Evolutionary conservation across 2,329 filamentous ascomycete genomes (phyloP), one percentile per base, ranked within the genome.

Genomic region (Davidsoniella virescens): DNA sequence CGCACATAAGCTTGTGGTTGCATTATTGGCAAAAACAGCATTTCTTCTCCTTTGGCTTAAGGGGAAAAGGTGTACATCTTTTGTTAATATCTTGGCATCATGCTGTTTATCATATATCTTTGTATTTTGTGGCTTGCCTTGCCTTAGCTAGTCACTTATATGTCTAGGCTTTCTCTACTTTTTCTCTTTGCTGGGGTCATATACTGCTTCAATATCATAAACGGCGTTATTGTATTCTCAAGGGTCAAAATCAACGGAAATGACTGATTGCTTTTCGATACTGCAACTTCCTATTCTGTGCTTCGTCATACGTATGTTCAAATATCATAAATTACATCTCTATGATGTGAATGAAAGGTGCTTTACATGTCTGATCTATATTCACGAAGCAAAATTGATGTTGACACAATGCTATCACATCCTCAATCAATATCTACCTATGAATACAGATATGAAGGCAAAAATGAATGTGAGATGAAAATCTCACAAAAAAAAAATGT

Each of bases 401-500:
- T 20, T 20, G 20, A 20, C 2, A 20, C 4, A 4, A 20, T 20
- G 20, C 3, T 20, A 20, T 20, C 3, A 20, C 20, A 20, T 20
- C 20, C 20, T 20, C 1, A 4, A 20, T 20, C 4, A 20, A 20
- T 4, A 20, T 20, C 18, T 20, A 20, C 18, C 18, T 20, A 20
- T 4, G 4, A 20, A 20, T 20, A 20, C 20, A 20, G 20, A 20
- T 20, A 20, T 20, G 20, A 20, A 20, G 20, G 20, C 20, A 20
- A 20, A 20, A 20, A 20, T 20, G 20, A 20, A 20, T 20, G 4
- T 4, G 4, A 20, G 20, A 20, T 20, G 4, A 2, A 41, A 41
- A 41, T 17, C 17, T 7, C 8, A 16, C 20, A 45, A 49, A 52
- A 54, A 55, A 54, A 50, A 46, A 41, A 45, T n/a, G 17, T 38